A percentile compares a stretch with the other conserved stretches of the same genome.
Evolutionary conservation across 768 basidiomycete genomes (phyloP).

Genomic region (Paxillus ammoniavirescens): DNA sequence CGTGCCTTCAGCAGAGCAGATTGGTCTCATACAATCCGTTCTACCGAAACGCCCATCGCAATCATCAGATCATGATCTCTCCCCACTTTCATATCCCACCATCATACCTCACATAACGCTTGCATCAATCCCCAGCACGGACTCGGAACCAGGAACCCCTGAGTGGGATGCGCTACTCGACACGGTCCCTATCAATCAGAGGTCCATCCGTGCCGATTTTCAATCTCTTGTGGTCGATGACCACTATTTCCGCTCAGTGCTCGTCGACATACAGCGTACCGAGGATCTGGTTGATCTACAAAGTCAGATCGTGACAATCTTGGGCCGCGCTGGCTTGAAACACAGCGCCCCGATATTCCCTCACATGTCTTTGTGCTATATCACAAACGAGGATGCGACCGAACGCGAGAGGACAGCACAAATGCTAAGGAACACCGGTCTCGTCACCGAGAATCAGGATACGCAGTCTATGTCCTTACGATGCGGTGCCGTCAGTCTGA

Average conservation of each 20-base stretch:
- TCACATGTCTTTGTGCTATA: constrained; percentile 75
- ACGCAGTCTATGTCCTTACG: constrained; percentile 21
- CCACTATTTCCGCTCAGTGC: constrained; percentile 73
- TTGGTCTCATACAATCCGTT: constrained; percentile 40
- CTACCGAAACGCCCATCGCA: constrained; percentile 41
- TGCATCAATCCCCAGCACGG: constrained; percentile 36
- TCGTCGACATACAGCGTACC: constrained; percentile 48
- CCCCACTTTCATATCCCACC: constrained; percentile 50
- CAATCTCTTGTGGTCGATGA: constrained; percentile 52
- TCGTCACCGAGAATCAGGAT: constrained; percentile 25
- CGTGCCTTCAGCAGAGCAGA: constrained; percentile 50
- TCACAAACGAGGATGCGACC: constrained; percentile 58
- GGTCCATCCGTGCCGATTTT: constrained; percentile 46
- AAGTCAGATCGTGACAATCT: constrained; percentile 38
- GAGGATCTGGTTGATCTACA: constrained; percentile 49
- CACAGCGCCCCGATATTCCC: constrained; percentile 59
- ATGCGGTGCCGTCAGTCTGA: constrained; percentile 34
- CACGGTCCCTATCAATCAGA: constrained; percentile 36
- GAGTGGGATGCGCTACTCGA: constrained; percentile 32
- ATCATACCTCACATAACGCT: constrained; percentile 77
- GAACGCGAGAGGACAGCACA: constrained; percentile 51
- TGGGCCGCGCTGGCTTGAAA: constrained; percentile 35
- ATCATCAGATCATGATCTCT: constrained; percentile 13
- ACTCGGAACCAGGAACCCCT: constrained; percentile 13
- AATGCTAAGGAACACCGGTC: constrained; percentile 38